phyloP scores from a whole-genome alignment of 495 filamentous ascomycete genomes.

The Xylaria intraflava region DNA sequence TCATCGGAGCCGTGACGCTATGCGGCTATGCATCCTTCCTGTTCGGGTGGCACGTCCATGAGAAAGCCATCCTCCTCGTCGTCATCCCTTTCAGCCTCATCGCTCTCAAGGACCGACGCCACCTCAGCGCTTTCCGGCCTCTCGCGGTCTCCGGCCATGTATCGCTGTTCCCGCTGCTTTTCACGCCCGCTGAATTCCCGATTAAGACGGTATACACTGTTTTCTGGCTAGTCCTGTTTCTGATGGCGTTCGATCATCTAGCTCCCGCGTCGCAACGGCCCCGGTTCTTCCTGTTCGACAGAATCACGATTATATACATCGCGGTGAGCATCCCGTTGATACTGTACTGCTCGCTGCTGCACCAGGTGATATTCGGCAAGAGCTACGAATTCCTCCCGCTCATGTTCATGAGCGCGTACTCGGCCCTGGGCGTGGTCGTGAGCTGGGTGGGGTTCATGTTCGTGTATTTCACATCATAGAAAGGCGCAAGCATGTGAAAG shows the following conservation, averaged over 20 bases:
- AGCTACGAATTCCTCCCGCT: slow-evolving; percentile 84
- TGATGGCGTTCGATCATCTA: slow-evolving; percentile 77
- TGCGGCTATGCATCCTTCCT: slow-evolving; percentile 95
- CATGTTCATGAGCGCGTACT: slow-evolving; percentile 97
- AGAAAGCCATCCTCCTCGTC: slow-evolving; percentile 91
- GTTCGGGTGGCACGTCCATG: slow-evolving; percentile 98
- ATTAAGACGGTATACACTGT: slow-evolving; percentile 90
- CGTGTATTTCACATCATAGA: slow-evolving; percentile 73
- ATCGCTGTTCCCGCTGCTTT: slow-evolving; percentile 88
- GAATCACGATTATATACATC: slow-evolving; percentile 84
- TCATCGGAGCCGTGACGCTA: slow-evolving; percentile 84
- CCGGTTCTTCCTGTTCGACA: slow-evolving; percentile 80
- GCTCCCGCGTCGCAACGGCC: slow-evolving; percentile 71
- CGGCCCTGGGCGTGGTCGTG: slow-evolving; percentile 86
- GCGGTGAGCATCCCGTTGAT: slow-evolving; percentile 82
- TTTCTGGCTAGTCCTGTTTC: slow-evolving; percentile 82
- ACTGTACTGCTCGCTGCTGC: slow-evolving; percentile 76
- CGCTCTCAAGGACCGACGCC: slow-evolving; percentile 83
- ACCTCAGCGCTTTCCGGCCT: slow-evolving; percentile 86
- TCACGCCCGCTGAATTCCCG: slow-evolving; percentile 84
- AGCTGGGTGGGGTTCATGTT: slow-evolving; percentile 96
- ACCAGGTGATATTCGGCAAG: slow-evolving; percentile 74
- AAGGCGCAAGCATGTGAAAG: neutral
- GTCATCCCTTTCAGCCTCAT: slow-evolving; percentile 94
- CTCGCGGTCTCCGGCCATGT: slow-evolving; percentile 91